Evolutionary conservation across 768 basidiomycete genomes (phyloP), one percentile per base, ranked within the genome.

Genomic region (Suillus placidus): DNA sequence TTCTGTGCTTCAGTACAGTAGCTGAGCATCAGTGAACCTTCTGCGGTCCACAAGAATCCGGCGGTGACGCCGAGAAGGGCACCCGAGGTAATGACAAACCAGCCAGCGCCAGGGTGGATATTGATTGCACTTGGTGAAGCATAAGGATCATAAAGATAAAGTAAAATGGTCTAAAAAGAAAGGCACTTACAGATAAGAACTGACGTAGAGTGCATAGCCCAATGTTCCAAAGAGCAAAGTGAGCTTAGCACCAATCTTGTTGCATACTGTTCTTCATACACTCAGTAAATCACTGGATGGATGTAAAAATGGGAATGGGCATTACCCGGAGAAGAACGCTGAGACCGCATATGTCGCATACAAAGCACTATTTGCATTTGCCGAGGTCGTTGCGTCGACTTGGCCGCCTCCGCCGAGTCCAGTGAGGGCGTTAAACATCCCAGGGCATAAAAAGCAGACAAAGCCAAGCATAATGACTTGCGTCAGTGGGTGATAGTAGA

Each of bases 391-490:
- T 3, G 84, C 68, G 69, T 92, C 87, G 51, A 91, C 71, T 76
- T 90, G 89, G 0, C 92, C 92, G 51, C 90, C 92, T 51, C 83
- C 91, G 4, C 93, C 92, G 61, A 94, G 81, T 43, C 92, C 90
- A 61, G 87, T 91, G 70, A 92, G 78, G 10, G 90, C 86, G 71
- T 92, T 92, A 79, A 91, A 93, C 55, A 92, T 82, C 58, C 91
- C 90, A 76, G 76, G 76, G 65, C 77, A 78, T 71, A 82, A 75
- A 72, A 84, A 83, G 45, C 89, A 90, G 57, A 90, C 86, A 57
- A 91, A 82, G 49, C 88, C 90, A 57, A 91, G 82, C 80, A 92
- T 81, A 64, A 88, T 73, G 5, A 81, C 80, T 74, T 89, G 88
- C 0, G 84, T 85, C 63, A 81, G 69, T n/a, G 87, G 84, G 69